These are phyloP conservation scores for Chamaecyparis obtusa DNA, from an alignment of 75 land plant species.

Conservation along the genomic window DNA sequence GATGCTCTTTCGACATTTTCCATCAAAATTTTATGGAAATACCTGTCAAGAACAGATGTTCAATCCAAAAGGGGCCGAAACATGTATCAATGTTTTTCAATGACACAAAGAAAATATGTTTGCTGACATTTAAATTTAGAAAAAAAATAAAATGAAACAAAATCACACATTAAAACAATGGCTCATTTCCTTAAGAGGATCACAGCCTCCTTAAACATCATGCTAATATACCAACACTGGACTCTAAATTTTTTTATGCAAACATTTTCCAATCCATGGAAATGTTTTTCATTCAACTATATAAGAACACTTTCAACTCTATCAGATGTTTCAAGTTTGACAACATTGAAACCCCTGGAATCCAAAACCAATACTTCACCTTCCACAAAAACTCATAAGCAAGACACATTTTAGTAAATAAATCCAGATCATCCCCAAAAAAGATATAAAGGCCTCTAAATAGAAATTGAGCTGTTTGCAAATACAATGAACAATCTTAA, in stretches of 20 bases:
- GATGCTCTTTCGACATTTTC: neutral
- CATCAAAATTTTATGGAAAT: neutral
- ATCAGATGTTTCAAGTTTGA: neutral
- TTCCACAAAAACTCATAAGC: no score
- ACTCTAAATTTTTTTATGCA: neutral
- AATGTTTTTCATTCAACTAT: neutral
- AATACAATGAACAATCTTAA: no score
- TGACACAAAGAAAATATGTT: neutral
- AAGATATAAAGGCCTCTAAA: no score
- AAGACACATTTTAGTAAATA: no score
- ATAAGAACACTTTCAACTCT: no score
- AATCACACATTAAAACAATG: neutral
- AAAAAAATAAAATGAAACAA: neutral
- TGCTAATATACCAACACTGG: neutral
- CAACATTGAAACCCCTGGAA: neutral
- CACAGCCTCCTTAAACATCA: neutral
- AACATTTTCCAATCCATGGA: neutral
- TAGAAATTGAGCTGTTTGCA: no score
- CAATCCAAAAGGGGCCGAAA: neutral
- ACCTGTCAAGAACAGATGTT: neutral
- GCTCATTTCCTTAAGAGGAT: neutral
- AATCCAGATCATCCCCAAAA: no score
- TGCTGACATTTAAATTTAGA: neutral
- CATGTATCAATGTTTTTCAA: neutral
- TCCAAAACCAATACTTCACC: neutral